phyloP scores from a whole-genome alignment of 2,329 filamentous ascomycete species.

The Mycocentrospora acerina region DNA sequence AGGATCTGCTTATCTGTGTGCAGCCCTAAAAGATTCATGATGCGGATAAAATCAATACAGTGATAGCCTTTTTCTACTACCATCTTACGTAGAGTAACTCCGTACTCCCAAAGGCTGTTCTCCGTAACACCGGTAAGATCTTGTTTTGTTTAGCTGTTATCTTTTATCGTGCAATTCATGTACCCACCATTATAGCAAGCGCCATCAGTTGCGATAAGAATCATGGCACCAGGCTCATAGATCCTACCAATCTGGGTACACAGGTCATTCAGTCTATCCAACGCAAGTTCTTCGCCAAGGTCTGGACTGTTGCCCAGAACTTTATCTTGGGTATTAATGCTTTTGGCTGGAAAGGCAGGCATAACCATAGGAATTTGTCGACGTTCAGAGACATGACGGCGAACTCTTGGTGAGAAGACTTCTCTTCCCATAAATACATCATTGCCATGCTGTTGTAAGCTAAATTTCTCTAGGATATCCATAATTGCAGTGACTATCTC shows the following conservation, averaged over 20 bases:
- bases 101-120: slow-evolving; percentile 44
- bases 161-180: too few relatives aligned
- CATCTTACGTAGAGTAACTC: slow-evolving; percentile 8
- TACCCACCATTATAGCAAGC: slow-evolving; percentile 2
- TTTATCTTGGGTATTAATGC: too few relatives aligned
- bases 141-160: too few relatives aligned
- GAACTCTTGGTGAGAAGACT: too few relatives aligned
- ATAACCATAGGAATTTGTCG: too few relatives aligned
- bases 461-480: too few relatives aligned
- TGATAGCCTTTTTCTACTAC: slow-evolving; percentile 8
- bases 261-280: slow-evolving; percentile 3
- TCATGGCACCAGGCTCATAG: neutral
- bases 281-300: slow-evolving; percentile 7
- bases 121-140: slow-evolving; percentile 48
- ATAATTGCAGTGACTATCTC: too few relatives aligned
- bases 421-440: too few relatives aligned
- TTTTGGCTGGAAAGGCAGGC: too few relatives aligned
- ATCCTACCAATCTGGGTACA: slow-evolving; percentile 1
- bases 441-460: too few relatives aligned
- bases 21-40: slow-evolving; percentile 15
- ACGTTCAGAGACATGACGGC: too few relatives aligned
- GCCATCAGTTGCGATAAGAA: slow-evolving; percentile 4
- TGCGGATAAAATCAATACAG: slow-evolving; percentile 16
- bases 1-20: too few relatives aligned
- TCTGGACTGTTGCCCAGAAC: slow-evolving; percentile 2